Evolutionary conservation across 768 basidiomycete genomes (phyloP).

Genomic region (Xerocomellus amylosporus): DNA sequence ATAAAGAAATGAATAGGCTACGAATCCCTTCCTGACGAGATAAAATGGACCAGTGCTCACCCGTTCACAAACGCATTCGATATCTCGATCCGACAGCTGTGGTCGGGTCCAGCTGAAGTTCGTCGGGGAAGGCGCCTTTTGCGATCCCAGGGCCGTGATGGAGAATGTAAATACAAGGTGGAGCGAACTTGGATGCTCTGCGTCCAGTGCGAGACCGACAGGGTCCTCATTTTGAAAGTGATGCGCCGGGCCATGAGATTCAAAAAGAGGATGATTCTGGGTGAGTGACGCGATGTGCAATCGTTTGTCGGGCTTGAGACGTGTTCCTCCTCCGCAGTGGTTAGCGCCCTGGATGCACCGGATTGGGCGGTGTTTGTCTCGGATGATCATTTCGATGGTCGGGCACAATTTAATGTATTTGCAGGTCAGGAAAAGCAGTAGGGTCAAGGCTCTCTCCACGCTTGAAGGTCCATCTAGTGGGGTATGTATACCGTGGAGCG

Average conservation of each 20-base stretch:
- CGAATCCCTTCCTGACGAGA: background rate
- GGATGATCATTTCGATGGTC: conserved; percentile 60
- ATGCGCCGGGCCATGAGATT: conserved; percentile 44
- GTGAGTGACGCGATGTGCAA: conserved; percentile 7
- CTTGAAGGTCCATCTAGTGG: no score
- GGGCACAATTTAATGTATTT: conserved; percentile 73
- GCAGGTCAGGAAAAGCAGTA: conserved; percentile 39
- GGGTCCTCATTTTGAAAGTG: conserved; percentile 52
- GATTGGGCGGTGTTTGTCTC: conserved; percentile 78
- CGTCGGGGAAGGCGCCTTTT: background rate
- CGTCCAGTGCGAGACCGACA: background rate
- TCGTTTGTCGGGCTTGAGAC: background rate
- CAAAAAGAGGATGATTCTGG: conserved; percentile 61
- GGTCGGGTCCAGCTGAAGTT: background rate
- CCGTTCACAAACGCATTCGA: background rate
- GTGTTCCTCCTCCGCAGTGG: conserved; percentile 38
- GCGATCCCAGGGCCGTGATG: background rate
- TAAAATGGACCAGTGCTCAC: background rate
- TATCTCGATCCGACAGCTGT: background rate
- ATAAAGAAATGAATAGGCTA: background rate
- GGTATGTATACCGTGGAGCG: conserved; percentile 66
- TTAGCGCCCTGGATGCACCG: conserved; percentile 67
- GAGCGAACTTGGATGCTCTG: background rate
- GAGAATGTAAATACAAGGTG: background rate
- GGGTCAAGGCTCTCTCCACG: no score